Percentiles rank a stretch among this genome's conserved stretches.
Conservation (phyloP, 441 rosid genomes). For the Erodium texanum region DNA sequence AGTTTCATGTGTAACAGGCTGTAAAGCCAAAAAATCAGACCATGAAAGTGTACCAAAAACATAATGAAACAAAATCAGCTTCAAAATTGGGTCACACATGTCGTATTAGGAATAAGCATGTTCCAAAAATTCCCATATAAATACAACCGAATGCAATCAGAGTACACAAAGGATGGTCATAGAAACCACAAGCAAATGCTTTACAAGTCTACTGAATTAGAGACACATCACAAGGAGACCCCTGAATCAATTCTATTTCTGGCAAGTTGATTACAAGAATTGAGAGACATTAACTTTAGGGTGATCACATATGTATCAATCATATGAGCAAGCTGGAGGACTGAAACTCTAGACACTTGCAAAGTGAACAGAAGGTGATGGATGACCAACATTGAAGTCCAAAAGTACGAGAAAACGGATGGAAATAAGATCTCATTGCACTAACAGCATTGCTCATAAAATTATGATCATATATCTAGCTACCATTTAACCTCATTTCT, state of each 20-base stretch:
- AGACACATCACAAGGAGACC: not conserved
- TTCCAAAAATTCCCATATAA: not conserved
- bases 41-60: not conserved
- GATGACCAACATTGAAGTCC: not conserved
- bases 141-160: not conserved
- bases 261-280: not conserved
- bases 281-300: not conserved
- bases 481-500: not conserved
- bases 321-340: not conserved
- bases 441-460: not conserved
- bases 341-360: not conserved
- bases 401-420: not conserved
- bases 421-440: not conserved
- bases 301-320: not conserved
- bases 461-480: not conserved
- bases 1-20: slow-evolving; percentile 21
- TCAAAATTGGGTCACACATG: not conserved
- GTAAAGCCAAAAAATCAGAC: slow-evolving; percentile 8
- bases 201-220: not conserved
- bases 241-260: not conserved
- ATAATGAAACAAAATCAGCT: not conserved
- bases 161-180: not conserved
- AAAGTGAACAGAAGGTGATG: not conserved
- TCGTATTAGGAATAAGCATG: not conserved
- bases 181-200: not conserved